A percentile compares a stretch with the other conserved stretches of the same genome.
phyloP scores from a whole-genome alignment of 176 grass and related monocot genomes.

The Juncus inflexus region DNA sequence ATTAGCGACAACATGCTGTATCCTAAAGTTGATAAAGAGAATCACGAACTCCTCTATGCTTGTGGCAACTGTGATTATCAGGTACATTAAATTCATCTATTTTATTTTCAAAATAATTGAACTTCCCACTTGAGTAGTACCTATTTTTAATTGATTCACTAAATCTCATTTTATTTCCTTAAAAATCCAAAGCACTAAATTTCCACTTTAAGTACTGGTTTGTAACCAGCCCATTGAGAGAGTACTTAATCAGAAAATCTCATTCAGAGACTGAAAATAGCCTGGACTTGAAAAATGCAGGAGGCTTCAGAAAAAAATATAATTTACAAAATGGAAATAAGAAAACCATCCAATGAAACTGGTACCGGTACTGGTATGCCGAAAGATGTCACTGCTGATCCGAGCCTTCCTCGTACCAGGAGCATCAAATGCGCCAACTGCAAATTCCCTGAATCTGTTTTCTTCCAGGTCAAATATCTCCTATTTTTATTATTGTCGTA shows the following conservation, averaged over 20 bases:
- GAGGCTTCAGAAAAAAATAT: conserved; percentile 53
- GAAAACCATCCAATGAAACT: conserved; percentile 42
- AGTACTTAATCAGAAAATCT: neutral
- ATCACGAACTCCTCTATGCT: conserved; percentile 50
- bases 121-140: neutral
- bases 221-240: neutral
- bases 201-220: neutral
- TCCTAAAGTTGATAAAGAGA: conserved; percentile 80
- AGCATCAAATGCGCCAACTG: conserved; percentile 72
- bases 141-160: too few species aligned
- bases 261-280: neutral
- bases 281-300: conserved; percentile 27
- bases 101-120: neutral
- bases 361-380: conserved; percentile 37
- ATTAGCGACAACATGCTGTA: conserved; percentile 88
- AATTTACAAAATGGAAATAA: conserved; percentile 79
- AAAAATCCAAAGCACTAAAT: neutral
- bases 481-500: neutral
- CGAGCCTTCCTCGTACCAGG: conserved; percentile 74
- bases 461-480: conserved; percentile 53
- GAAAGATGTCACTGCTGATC: conserved; percentile 62
- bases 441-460: conserved; percentile 68
- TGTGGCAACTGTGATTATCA: conserved; percentile 70
- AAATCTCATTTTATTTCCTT: neutral
- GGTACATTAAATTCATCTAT: conserved; percentile 22